phyloP scores from a whole-genome alignment of 805 yeast species.

The Torulaspora quercuum region DNA sequence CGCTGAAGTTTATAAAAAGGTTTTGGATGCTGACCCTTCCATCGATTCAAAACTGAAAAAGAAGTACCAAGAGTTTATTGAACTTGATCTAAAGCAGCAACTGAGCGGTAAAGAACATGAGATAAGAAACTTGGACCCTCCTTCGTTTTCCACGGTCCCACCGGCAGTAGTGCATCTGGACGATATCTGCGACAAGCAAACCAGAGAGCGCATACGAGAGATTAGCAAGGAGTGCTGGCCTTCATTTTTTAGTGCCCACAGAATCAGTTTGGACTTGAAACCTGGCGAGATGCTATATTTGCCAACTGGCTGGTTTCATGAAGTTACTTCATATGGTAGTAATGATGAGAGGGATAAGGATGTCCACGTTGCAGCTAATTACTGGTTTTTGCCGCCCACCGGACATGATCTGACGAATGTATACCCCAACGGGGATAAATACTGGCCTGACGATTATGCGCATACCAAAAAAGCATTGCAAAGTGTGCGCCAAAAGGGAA shows the following conservation, averaged over 20 bases:
- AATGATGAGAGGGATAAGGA: constrained; percentile 21
- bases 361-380: constrained; percentile 63
- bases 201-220: constrained; percentile 31
- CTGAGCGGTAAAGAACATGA: constrained; percentile 18
- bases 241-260: constrained; percentile 41
- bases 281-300: constrained; percentile 67
- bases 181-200: constrained; percentile 40
- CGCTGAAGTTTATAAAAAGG: constrained; percentile 48
- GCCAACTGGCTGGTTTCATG: constrained; percentile 83
- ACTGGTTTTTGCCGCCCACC: constrained; percentile 72
- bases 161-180: constrained; percentile 60
- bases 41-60: constrained; percentile 24
- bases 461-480: constrained; percentile 40
- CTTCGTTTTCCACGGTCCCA: constrained; percentile 63
- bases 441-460: constrained; percentile 53
- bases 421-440: constrained; percentile 45
- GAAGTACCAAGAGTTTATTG: constrained; percentile 27
- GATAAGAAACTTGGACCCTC: constrained; percentile 49
- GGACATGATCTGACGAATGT: constrained; percentile 24
- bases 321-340: constrained; percentile 62
- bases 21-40: constrained; percentile 32
- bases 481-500: constrained; percentile 17
- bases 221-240: constrained; percentile 49
- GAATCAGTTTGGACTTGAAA: constrained; percentile 46
- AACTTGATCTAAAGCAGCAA: constrained; percentile 28